Evolutionary conservation across 2,329 filamentous ascomycete genomes (phyloP), one percentile per base, ranked within the genome.

Genomic region (Ophiostoma novo-ulmi): DNA sequence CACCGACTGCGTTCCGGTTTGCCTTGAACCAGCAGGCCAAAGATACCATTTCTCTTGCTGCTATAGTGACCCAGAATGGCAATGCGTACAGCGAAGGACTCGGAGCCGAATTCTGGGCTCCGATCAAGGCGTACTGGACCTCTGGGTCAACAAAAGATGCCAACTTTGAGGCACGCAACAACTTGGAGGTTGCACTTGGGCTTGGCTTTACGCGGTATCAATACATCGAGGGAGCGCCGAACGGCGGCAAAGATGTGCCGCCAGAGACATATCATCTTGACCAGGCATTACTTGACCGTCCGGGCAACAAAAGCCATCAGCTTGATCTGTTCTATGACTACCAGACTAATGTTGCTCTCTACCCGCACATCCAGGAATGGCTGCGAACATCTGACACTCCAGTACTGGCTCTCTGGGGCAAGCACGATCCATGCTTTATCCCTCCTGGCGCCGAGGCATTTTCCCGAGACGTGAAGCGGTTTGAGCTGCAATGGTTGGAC

Each of bases 31-130:
- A 82, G 2, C 83, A 84, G 0, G 76, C 82, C 36, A 58, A 66
- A 17, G 13, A 20, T 5, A 61, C 88, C 69, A 78, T 80, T 52
- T 65, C 63, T 38, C 35, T 64, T 20, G 63, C 63, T 22, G 84
- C 85, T 17, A 85, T 89, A 73, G 80, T 89, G 70, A 79, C 81
- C 2, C 87, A 89, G 74, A 88, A 88, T 74, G 87, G 86, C 58
- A 89, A 89, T 73, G 86, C 86, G 17, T 89, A 88, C 74, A 78
- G 75, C 5, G 85, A 87, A 73, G 87, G 86, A 3, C 78, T 89
- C 5, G 82, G 82, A 17, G 74, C 76, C 26, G 75, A 77, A 0
- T 85, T 86, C 77, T 87, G 85, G 85, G 79, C 78, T 4, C 82
- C 83, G 0, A 73, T 87, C 38, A 75, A 78, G 68, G 76, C 78